Base-by-base conservation (phyloP, 768 basidiomycete species). In the Psilocybe tampanensis region DNA sequence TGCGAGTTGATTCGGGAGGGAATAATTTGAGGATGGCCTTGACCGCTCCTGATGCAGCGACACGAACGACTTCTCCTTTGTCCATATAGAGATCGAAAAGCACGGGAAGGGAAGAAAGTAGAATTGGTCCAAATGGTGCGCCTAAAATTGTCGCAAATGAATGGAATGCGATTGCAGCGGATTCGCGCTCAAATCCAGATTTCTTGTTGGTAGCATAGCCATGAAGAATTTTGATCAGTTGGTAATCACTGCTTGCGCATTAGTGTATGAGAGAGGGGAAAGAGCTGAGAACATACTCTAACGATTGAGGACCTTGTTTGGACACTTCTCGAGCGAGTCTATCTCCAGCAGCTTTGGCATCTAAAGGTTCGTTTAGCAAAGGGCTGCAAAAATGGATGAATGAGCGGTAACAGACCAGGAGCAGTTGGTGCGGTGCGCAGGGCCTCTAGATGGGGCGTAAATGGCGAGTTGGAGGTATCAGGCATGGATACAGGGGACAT, bases 31-130 rank as follows among this genome's bases (percentile, higher is more conserved):
- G 73, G 69, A 97, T 88, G 33, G 89, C 78, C 71, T 94, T 95
- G 64, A 88, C 82, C 12, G 95, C 93, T 12, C 84, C 71, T 9
- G 85, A 74, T n/a, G 95, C 90, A 12, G 94, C 92, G 44, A 74
- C 70, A 55, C 94, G 87, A 60, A 98, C 94, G 24, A 94, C 90
- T 52, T 95, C 94, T 60, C 94, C 94, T 72, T 96, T 95, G 70
- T 98, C 96, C 81, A 91, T 89, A 73, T 90, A 88, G 36, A 95
- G 80, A 52, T 95, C 91, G 71, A 89, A 89, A 50, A 98, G 72
- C 39, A 86, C 65, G 17, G 92, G 82, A 52, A 98, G 84, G 42
- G 88, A 88, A 2, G 90, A 80, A 13, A 97, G 78, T 33, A 97
- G 78, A 50, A 91, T 72, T 17, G 94, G 92, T 36, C 85, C 91